Evolutionary conservation across 2,329 filamentous ascomycete genomes (phyloP), one percentile per base, ranked within the genome.

Genomic region (Fusarium pseudocircinatum): DNA sequence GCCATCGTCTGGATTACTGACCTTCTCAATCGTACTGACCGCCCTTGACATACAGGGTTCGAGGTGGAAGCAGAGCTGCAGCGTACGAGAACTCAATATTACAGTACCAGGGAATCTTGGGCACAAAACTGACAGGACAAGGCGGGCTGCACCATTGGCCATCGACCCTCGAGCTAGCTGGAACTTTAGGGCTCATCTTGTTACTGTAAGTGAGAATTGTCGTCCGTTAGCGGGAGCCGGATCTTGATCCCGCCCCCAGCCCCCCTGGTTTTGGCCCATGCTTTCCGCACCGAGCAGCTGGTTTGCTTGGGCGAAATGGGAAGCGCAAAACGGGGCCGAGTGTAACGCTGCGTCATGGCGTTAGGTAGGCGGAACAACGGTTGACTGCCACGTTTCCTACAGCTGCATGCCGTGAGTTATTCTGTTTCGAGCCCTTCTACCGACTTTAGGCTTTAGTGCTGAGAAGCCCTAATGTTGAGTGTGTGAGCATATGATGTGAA

Each of bases 261-360:
- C 61, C 59, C 63, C 63, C 47, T 62, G 40, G 24, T 28, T 69
- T 63, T 44, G 37, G 34, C 42, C 64, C 32, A 63, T 39, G 43
- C 62, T 34, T 61, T 37, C 50, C 62, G 76, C 76, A 77, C 76
- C 76, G 73, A 78, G 67, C 60, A 73, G 61, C 69, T 69, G 76
- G 76, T 78, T 70, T 59, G 34, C 34, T 36, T 34, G 18, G 34
- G 75, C 75, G 65, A 69, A 74, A 77, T 69, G 56, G 70, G 67
- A 65, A 63, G 47, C 49, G 42, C 50, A 59, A 69, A 65, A 74
- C 57, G 66, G 73, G 49, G 53, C 67, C 58, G 58, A 52, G 32
- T 69, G 59, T 52, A 56, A 67, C 66, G 60, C 65, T 76, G 74
- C 63, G 67, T 75, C 73, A 74, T 73, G 69, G 71, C 39, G 40